Conservation (phyloP, 306 rosid species). For the cucumber (Cucumis sativus) region Cucumber_9930_V3 NC_026660.2:29350501-29351000, state of each 20-base stretch:
- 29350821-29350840: constrained; percentile 27
- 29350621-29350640: constrained; percentile 7
- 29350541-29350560: not conserved
- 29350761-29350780: not conserved
- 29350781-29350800: constrained; percentile 10
- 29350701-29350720: not conserved
- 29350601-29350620: not conserved
- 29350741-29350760: not conserved
- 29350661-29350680: constrained; percentile 23
- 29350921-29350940: constrained; percentile 5
- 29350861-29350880: constrained; percentile 30
- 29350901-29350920: constrained; percentile 12
- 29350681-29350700: not conserved
- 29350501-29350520: not conserved
- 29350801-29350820: constrained; percentile 62
- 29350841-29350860: constrained; percentile 18
- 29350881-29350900: constrained; percentile 47
- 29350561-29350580: not conserved
- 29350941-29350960: not conserved
- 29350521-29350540: not conserved
- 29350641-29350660: not conserved
- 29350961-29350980: not conserved
- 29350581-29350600: not conserved
- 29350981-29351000: not conserved
- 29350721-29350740: not conserved